Conservation (phyloP, 129 eudicot genomes). For the Apium graveolens region DNA sequence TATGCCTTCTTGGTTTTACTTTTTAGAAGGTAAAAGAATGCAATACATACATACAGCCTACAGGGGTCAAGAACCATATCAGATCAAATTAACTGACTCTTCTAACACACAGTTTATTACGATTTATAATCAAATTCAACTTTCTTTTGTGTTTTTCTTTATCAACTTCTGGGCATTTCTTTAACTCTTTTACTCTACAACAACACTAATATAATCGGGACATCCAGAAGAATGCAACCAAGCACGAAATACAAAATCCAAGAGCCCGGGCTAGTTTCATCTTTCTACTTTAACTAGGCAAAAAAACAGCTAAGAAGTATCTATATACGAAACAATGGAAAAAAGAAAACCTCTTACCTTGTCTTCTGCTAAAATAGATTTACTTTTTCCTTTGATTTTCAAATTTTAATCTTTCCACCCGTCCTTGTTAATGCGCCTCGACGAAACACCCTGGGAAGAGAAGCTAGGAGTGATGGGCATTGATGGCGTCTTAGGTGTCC, state of each 20-base stretch:
- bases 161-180: neutral
- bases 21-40: too few species aligned
- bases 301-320: neutral
- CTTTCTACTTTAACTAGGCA: neutral
- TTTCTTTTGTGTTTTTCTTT: neutral
- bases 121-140: neutral
- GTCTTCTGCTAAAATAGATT: neutral
- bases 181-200: neutral
- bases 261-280: neutral
- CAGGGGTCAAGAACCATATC: neutral
- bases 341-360: neutral
- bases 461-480: slow-evolving; percentile 73
- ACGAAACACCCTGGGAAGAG: slow-evolving; percentile 65
- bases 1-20: too few species aligned
- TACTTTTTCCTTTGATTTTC: neutral
- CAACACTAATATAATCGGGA: neutral
- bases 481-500: slow-evolving; percentile 51
- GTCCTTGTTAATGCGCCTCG: slow-evolving; percentile 62
- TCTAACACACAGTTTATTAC: too few species aligned
- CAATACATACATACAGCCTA: too few species aligned
- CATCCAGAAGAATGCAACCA: neutral
- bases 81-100: neutral
- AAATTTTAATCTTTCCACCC: slow-evolving; percentile 69
- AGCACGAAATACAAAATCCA: neutral
- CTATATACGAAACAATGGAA: neutral